Evolutionary conservation across 345 rosid species (phyloP).

Genomic region (Microcos paniculata): DNA sequence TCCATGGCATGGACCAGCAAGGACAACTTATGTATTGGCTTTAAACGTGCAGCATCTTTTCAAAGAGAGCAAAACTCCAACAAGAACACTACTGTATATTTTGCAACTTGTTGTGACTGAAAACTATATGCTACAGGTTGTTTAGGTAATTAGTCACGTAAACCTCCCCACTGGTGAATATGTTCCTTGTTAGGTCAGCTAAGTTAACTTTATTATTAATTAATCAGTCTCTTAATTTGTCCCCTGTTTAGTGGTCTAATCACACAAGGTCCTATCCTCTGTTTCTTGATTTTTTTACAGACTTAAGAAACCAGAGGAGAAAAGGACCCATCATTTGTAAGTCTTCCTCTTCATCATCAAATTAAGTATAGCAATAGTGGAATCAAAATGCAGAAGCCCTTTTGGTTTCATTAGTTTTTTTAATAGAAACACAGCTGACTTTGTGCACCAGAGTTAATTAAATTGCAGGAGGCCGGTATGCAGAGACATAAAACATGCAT

Average conservation of each 20-base stretch:
- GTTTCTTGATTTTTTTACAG: neutral
- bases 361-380: no score
- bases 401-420: no score
- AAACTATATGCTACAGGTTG: neutral
- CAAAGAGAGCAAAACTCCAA: neutral
- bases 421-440: neutral
- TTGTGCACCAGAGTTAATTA: neutral
- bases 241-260: neutral
- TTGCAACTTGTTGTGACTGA: neutral
- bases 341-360: no score
- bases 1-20: neutral
- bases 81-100: no score
- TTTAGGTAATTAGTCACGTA: neutral
- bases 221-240: neutral
- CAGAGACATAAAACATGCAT: no score
- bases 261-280: neutral
- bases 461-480: neutral
- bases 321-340: no score
- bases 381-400: no score
- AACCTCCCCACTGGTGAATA: neutral
- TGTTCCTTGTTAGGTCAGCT: neutral
- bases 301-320: no score
- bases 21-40: neutral
- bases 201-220: neutral
- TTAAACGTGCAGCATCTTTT: neutral